Evolutionary conservation across 2,329 filamentous ascomycete species (phyloP), one percentile per base, ranked within the genome.

Genomic region (Apiospora marii): DNA sequence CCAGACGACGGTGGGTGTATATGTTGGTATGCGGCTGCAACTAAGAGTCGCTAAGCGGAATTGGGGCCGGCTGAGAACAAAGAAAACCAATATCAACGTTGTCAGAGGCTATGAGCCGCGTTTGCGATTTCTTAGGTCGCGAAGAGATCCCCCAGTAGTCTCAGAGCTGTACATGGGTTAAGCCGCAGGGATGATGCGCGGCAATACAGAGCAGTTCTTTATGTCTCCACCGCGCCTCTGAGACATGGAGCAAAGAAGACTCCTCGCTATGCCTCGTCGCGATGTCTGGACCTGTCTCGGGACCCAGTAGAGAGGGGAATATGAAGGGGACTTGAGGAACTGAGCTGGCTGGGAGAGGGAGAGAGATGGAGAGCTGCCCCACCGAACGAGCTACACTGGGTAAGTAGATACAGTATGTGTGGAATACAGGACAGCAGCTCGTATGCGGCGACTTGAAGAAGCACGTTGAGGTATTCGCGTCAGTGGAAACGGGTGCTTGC

Each of bases 11-110:
- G 48, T 43, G 58, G 30, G 37, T 67, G 70, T 72, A 68, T 74
- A 73, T 75, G 72, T 71, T 75, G 72, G 71, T 70, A 72, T 70
- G 76, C 74, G 75, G 74, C 76, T 74, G 75, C 74, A 73, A 74
- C 74, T 75, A 76, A 74, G 72, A 73, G 73, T 72, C 74, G 76
- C 77, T 49, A 70, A 43, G 68, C 44, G 68, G 68, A 34, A 76
- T 73, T 75, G 76, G 70, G 75, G 73, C 58, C 34, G 73, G 69
- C 68, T 72, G 64, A 72, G 73, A 76, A 81, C 79, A 81, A 81
- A 81, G 78, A 79, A 76, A 64, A 71, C 74, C 72, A 77, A 79
- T 78, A 76, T 78, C 74, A 73, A 74, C 72, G 74, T 75, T 72
- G 75, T 77, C 72, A 78, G 76, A 76, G 72, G 73, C 73, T 75